Evolutionary conservation across 441 rosid genomes (phyloP), one percentile per base, ranked within the genome.

Genomic region (Melastoma candidum): DNA sequence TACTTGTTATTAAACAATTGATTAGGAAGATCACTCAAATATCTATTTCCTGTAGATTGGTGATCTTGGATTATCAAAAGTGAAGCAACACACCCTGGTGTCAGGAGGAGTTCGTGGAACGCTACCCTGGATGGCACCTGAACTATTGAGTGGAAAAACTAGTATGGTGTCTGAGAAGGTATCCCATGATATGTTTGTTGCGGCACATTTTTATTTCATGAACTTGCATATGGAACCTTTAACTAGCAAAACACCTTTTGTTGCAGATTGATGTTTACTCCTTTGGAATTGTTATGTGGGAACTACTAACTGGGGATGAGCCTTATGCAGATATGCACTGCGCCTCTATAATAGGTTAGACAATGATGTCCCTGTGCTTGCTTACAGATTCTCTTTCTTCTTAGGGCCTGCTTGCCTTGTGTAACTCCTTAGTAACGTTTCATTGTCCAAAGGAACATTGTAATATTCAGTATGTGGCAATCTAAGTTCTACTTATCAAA

Each of bases 111-210:
- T 93, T 58, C 97, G 97, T 43, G 99, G 99, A 56, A 93, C 99
- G 58, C 70, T 93, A 61, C 99, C 99, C 46, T 93, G 99, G 99
- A 94, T 94, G 97, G 99, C 99, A 53, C 99, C 99, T 49, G 96
- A 93, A 82, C 97, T 93, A 58, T 73, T 93, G 64, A 89, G 99
- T 66, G 96, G 97, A 50, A 93, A 93, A 83, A 89, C 85, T 64
- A 81, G 85, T 64, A 93, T 94, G 99, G 96, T 94, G 53, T 73
- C 97, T 41, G 99, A 94, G 64, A 89, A 94, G 96, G 97, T 93
- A 71, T 26, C 41, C 41, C 41, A 36, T 2, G 8, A 49, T 53
- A 45, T 14, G 17, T 58, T 22, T 32, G 36, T 48, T 44, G 36
- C 32, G 14, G 17, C 24, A 9, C 41, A 36, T 36, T 29, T 29